Evolutionary conservation across 2,329 filamentous ascomycete species (phyloP).

Genomic region (Grosmannia penicillata): DNA sequence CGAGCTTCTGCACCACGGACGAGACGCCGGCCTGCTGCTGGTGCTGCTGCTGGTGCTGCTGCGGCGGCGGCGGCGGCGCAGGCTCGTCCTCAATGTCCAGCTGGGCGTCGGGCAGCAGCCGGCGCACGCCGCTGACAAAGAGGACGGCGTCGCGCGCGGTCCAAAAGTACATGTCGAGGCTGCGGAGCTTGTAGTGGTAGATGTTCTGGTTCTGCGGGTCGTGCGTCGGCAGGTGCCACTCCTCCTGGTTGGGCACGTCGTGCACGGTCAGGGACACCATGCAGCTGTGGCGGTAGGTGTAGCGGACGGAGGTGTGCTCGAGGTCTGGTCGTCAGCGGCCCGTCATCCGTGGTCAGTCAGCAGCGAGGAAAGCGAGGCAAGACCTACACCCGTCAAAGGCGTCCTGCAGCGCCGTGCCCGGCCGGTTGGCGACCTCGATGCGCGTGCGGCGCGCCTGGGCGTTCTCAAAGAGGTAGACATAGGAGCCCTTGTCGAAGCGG

Average conservation of each 20-base stretch:
- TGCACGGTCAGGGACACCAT: conserved; percentile 54
- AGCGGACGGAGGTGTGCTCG: conserved; percentile 48
- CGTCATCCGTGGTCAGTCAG: too few relatives aligned
- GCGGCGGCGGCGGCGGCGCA: conserved; percentile 24
- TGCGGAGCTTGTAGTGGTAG: conserved; percentile 66
- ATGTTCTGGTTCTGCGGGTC: conserved; percentile 61
- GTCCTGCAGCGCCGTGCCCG: conserved; percentile 63
- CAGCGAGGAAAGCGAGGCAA: neutral
- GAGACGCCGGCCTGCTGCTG: conserved; percentile 37
- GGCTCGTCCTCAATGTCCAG: conserved; percentile 54
- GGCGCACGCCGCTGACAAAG: conserved; percentile 53
- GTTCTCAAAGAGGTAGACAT: conserved; percentile 69
- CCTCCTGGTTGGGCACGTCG: conserved; percentile 31
- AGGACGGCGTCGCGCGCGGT: conserved; percentile 55
- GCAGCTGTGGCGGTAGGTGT: conserved; percentile 61
- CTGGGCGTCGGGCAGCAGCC: conserved; percentile 45
- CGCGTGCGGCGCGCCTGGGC: conserved; percentile 50
- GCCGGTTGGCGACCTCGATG: conserved; percentile 61
- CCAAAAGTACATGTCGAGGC: conserved; percentile 69
- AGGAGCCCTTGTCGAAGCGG: conserved; percentile 66
- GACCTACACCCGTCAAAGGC: conserved; percentile 61
- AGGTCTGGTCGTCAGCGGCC: conserved; percentile 32
- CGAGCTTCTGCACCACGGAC: conserved; percentile 58
- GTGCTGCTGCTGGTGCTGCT: conserved; percentile 3
- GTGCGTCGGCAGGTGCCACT: conserved; percentile 64